A percentile compares a stretch with the other conserved stretches of the same genome.
Conservation (phyloP, 148 eudicot genomes). For the Rhododendron kiyosumense region DNA sequence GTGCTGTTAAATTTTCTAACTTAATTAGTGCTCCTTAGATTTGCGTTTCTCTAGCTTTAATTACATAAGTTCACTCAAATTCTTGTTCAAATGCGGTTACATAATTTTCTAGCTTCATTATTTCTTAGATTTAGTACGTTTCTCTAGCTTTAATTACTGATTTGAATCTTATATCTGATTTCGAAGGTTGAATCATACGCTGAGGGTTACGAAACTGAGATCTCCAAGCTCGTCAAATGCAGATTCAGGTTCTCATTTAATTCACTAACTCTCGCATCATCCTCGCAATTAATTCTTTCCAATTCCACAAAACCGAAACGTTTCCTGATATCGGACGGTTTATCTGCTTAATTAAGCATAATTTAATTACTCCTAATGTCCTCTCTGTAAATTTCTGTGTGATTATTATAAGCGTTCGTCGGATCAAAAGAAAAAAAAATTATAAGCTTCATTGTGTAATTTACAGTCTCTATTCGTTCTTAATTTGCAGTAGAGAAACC, state of each 20-base stretch:
- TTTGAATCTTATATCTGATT: background rate
- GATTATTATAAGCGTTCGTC: background rate
- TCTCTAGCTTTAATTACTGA: background rate
- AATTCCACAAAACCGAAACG: background rate
- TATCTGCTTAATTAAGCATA: background rate
- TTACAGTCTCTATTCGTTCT: background rate
- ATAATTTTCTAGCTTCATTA: background rate
- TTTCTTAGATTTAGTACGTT: background rate
- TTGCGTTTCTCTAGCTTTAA: background rate
- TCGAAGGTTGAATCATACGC: constrained; percentile 18
- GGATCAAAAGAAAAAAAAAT: too few species aligned
- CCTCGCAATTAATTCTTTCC: background rate
- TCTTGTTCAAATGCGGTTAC: background rate
- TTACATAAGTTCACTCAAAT: background rate
- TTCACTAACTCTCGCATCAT: background rate
- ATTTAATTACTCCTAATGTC: background rate
- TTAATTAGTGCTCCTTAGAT: background rate
- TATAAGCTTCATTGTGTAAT: background rate
- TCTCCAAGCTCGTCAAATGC: constrained; percentile 11
- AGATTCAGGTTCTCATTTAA: constrained; percentile 29
- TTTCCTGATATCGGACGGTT: background rate
- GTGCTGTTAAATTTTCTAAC: background rate
- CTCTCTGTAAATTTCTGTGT: background rate
- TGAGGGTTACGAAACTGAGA: constrained; percentile 16
- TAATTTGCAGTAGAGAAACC: constrained; percentile 23